These are phyloP conservation scores for Aegilops longissima DNA, from an alignment of 176 grass and related monocot species.

Conservation along the genomic window DNA sequence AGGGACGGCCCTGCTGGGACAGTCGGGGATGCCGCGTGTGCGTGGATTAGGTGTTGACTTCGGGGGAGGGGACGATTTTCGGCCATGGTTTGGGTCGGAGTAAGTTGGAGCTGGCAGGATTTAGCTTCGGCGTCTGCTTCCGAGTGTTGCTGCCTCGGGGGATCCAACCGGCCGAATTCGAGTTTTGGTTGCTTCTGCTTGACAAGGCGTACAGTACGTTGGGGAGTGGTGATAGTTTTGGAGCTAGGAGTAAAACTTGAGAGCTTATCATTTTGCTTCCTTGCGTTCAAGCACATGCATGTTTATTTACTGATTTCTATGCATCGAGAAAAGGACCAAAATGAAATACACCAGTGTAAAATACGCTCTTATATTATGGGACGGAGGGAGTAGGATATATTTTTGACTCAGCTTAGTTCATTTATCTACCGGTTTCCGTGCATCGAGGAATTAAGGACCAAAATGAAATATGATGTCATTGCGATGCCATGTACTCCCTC, in stretches of 20 bases:
- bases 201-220: not conserved
- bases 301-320: not conserved
- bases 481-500: no score
- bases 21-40: not conserved
- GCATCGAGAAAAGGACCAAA: not conserved
- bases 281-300: not conserved
- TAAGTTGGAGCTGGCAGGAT: not conserved
- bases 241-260: no score
- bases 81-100: not conserved
- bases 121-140: not conserved
- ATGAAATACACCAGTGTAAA: no score
- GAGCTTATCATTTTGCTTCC: not conserved
- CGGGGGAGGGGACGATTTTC: not conserved
- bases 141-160: not conserved
- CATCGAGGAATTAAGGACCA: not conserved
- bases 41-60: slow-evolving; percentile 19
- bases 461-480: not conserved
- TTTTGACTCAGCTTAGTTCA: not conserved
- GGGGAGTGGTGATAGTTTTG: no score
- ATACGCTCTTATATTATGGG: no score
- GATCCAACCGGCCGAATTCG: not conserved
- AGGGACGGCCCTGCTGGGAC: not conserved
- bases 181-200: not conserved
- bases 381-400: no score
- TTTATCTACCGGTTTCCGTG: not conserved